Evolutionary conservation across 345 rosid genomes (phyloP).

Genomic region (Laguncularia racemosa): DNA sequence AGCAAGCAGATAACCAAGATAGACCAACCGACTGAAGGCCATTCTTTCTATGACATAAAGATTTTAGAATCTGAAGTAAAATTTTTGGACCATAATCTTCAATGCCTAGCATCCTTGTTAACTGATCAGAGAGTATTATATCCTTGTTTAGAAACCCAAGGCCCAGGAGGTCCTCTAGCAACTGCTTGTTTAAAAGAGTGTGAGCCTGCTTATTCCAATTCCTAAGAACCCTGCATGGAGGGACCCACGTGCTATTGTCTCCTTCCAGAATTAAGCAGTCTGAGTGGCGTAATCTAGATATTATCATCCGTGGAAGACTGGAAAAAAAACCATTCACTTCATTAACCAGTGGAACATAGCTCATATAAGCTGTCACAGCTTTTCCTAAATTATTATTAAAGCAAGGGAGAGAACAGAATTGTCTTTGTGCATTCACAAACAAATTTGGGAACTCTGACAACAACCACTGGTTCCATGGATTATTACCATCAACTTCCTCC

Average conservation of each 20-base stretch:
- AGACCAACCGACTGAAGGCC: conserved; percentile 60
- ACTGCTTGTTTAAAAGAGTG: conserved; percentile 43
- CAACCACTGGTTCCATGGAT: conserved; percentile 95
- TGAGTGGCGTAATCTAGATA: conserved; percentile 49
- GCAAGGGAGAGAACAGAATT: conserved; percentile 78
- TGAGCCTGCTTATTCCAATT: conserved; percentile 72
- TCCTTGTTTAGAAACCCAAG: conserved; percentile 73
- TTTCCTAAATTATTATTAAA: conserved; percentile 60
- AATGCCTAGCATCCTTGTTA: conserved; percentile 74
- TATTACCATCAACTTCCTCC: conserved; percentile 91
- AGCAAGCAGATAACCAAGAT: conserved; percentile 69
- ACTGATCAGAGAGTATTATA: conserved; percentile 62
- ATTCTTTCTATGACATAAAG: conserved; percentile 42
- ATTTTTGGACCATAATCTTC: conserved; percentile 71
- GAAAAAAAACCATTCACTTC: conserved; percentile 95
- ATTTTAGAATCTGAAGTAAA: conserved; percentile 50
- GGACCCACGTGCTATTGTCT: conserved; percentile 61
- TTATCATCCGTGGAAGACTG: conserved; percentile 61
- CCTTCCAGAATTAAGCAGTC: conserved; percentile 82
- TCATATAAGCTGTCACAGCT: conserved; percentile 79
- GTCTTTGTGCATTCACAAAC: conserved; percentile 59
- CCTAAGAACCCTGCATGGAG: conserved; percentile 82
- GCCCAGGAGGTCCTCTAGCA: conserved; percentile 75
- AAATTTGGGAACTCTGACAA: conserved; percentile 69
- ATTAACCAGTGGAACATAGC: conserved; percentile 81